Evolutionary conservation across 345 rosid species (phyloP).

Genomic region (Nephelium lappaceum): DNA sequence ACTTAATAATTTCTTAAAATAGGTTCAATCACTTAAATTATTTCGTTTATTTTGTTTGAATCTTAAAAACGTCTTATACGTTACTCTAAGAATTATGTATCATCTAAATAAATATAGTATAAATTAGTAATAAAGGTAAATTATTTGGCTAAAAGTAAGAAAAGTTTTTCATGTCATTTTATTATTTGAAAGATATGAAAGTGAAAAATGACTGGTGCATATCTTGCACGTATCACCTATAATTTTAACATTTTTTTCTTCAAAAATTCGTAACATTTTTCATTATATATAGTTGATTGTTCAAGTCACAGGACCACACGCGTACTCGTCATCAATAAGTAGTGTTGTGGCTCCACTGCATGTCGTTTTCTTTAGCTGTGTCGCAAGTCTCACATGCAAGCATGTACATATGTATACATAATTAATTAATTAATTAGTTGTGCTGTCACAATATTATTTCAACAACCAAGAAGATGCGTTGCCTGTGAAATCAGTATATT

Average conservation of each 20-base stretch:
- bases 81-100: too few species aligned
- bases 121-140: background rate
- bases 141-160: background rate
- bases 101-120: too few species aligned
- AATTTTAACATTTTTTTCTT: too few species aligned
- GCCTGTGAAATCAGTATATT: background rate
- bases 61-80: too few species aligned
- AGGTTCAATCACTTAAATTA: too few species aligned
- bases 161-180: background rate
- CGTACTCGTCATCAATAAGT: background rate
- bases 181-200: background rate
- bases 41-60: too few species aligned
- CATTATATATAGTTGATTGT: background rate
- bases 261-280: too few species aligned
- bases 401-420: background rate
- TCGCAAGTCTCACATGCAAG: background rate
- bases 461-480: background rate
- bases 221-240: background rate
- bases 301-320: constrained; percentile 7
- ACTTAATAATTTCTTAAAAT: too few species aligned
- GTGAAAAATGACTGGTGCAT: background rate
- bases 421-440: background rate
- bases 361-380: background rate
- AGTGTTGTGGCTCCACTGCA: background rate
- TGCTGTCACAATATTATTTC: background rate